Conservation (phyloP, 345 rosid genomes). For the Leavenworthia alabamica region DNA sequence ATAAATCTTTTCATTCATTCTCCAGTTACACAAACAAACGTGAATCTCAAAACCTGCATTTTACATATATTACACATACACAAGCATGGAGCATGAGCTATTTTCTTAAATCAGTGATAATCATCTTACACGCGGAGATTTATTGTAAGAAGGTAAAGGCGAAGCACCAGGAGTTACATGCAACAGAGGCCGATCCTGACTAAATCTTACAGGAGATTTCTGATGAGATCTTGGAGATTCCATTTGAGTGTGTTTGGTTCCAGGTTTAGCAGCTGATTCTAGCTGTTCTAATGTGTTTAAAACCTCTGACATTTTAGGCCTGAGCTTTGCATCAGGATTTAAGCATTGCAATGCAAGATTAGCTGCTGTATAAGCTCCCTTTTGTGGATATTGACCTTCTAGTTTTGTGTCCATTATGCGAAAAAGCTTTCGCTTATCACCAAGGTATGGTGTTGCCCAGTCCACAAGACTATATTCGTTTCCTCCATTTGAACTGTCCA, state of each 20-base stretch:
- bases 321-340: constrained; percentile 47
- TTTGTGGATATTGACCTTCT: constrained; percentile 60
- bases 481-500: constrained; percentile 45
- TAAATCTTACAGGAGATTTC: constrained; percentile 46
- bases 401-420: constrained; percentile 72
- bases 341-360: constrained; percentile 52
- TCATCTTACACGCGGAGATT: constrained; percentile 44
- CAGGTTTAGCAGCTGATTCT: constrained; percentile 24
- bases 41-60: constrained; percentile 11
- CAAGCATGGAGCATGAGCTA: not conserved
- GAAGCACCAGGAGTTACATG: constrained; percentile 50
- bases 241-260: constrained; percentile 6
- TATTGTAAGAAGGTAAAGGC: constrained; percentile 52
- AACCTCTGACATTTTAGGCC: constrained; percentile 66
- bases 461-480: constrained; percentile 61
- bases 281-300: constrained; percentile 37
- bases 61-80: constrained; percentile 5
- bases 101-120: not conserved
- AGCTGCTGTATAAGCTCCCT: constrained; percentile 50
- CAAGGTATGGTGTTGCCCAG: constrained; percentile 68
- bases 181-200: constrained; percentile 43
- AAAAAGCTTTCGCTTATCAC: constrained; percentile 51
- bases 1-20: not conserved
- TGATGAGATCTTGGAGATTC: constrained; percentile 26
- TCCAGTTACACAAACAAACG: too few species aligned